A percentile compares a stretch with the other conserved stretches of the same genome.
Conservation (phyloP, 1,139 yeast species). For the Saccharomycopsis crataegensis region DNA sequence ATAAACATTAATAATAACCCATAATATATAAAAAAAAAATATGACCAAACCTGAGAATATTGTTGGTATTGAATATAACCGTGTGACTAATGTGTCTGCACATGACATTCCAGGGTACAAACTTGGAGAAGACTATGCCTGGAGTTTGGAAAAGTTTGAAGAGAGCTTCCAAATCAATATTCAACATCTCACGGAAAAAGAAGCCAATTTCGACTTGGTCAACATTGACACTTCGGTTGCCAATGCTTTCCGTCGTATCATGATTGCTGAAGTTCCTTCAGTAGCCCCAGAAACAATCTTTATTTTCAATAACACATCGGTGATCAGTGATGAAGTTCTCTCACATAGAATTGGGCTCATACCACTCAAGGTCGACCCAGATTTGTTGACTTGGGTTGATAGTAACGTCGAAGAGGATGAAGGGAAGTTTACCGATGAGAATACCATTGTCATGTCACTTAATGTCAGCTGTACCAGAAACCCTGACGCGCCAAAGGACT, state of each 20-base stretch:
- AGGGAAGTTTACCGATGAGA: conserved; percentile 66
- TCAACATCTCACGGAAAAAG: conserved; percentile 54
- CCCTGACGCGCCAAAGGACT: conserved; percentile 71
- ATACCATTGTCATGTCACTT: conserved; percentile 77
- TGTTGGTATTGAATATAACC: conserved; percentile 83
- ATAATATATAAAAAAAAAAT: neutral
- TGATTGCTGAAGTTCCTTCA: conserved; percentile 94
- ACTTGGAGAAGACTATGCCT: conserved; percentile 57
- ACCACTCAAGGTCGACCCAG: conserved; percentile 92
- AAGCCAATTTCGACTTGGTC: conserved; percentile 79
- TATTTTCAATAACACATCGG: conserved; percentile 89
- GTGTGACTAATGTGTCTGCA: conserved; percentile 81
- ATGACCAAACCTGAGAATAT: conserved; percentile 35
- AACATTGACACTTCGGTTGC: conserved; percentile 89
- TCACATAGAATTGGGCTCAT: conserved; percentile 92
- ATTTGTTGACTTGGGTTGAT: conserved; percentile 72
- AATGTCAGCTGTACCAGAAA: conserved; percentile 80
- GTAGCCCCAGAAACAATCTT: conserved; percentile 92
- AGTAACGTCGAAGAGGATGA: conserved; percentile 54
- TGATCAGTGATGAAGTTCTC: conserved; percentile 92
- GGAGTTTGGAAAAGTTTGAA: conserved; percentile 82
- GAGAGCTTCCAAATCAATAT: conserved; percentile 63
- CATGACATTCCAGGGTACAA: conserved; percentile 88
- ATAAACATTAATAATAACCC: neutral
- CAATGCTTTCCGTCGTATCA: conserved; percentile 93